Evolutionary conservation across 2,329 filamentous ascomycete species (phyloP), one percentile per base, ranked within the genome.

Genomic region (Paecilomyces variotii): DNA sequence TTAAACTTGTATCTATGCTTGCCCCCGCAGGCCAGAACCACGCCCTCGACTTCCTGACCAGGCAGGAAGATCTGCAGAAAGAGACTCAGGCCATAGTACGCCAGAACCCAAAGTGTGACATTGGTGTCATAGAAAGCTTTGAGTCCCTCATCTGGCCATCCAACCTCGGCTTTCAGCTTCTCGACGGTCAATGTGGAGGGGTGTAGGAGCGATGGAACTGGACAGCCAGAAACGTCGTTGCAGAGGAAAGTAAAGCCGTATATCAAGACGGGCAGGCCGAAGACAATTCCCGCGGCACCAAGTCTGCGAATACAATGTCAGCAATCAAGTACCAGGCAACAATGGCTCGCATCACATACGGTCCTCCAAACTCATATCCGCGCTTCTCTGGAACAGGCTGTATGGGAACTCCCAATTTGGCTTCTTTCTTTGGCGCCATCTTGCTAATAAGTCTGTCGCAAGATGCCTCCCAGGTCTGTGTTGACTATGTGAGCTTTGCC

Each of bases 211-310:
- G 89, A 91, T 2, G 92, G 91, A 2, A 90, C 87, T 53, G 93
- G 94, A 71, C 94, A 97, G 59, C 94, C 93, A 7, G 90, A 88
- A 63, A 95, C 80, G 73, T 97, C 92, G 77, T 97, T 97, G 82
- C 93, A 97, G 67, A 88, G 80, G 70, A 97, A 96, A 53, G 87
- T 82, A 70, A 93, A 87, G 66, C 86, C 72, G 76, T 94, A 96
- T 66, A 91, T 84, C 63, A 92, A 81, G 50, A 91, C 61, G 0
- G 93, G 93, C 0, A 97, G 84, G 58, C 87, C 87, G 67, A 95
- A 87, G 6, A 89, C 89, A 68, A 97, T 90, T 61, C 78, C 82
- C 61, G 87, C 84, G 35, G 89, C 90, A 58, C 91, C 92, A 50
- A 87, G 79, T 57, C 91, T 95, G 63, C 55, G 52, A 34, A 53